Evolutionary conservation across 768 basidiomycete species (phyloP).

Genomic region (Podaxis mareebaensis): DNA sequence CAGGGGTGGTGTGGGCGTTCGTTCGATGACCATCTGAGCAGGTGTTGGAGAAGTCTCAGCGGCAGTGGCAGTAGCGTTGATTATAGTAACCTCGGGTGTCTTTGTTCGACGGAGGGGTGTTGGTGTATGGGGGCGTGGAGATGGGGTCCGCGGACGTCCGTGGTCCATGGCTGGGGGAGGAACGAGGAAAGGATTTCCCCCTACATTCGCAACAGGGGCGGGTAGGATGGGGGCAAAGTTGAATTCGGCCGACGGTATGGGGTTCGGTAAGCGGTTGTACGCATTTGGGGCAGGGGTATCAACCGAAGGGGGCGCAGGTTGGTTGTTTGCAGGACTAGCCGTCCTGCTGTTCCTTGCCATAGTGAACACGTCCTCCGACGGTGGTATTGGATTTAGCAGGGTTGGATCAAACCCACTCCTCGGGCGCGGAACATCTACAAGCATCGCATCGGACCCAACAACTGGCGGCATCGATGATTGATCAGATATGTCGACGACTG

Average conservation of each 20-base stretch:
- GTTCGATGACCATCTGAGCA: constrained; percentile 53
- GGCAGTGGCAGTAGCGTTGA: constrained; percentile 16
- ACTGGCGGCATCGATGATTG: constrained; percentile 3
- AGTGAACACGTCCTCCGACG: constrained; percentile 11
- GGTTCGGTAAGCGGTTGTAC: neutral
- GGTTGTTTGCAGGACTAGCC: constrained; percentile 13
- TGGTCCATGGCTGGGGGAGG: neutral
- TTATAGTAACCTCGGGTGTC: constrained; percentile 16
- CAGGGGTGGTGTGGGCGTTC: constrained; percentile 69
- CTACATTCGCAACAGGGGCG: neutral
- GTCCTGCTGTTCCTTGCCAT: constrained; percentile 3
- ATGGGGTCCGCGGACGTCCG: constrained; percentile 12
- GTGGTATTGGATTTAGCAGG: constrained; percentile 53
- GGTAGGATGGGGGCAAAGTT: neutral
- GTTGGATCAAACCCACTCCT: constrained; percentile 49
- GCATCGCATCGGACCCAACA: constrained; percentile 26
- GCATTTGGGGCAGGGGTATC: neutral
- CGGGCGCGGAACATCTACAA: constrained; percentile 37
- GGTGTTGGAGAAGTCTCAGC: constrained; percentile 20
- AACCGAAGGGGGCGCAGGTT: neutral
- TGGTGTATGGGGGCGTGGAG: constrained; percentile 17
- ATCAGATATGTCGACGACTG: constrained; percentile 12
- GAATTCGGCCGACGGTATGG: neutral
- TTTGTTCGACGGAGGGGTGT: constrained; percentile 18
- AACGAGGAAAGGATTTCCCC: constrained; percentile 11